Evolutionary conservation across 1,284 basidiomycete genomes (phyloP).

Genomic region (Ustilago curta): DNA sequence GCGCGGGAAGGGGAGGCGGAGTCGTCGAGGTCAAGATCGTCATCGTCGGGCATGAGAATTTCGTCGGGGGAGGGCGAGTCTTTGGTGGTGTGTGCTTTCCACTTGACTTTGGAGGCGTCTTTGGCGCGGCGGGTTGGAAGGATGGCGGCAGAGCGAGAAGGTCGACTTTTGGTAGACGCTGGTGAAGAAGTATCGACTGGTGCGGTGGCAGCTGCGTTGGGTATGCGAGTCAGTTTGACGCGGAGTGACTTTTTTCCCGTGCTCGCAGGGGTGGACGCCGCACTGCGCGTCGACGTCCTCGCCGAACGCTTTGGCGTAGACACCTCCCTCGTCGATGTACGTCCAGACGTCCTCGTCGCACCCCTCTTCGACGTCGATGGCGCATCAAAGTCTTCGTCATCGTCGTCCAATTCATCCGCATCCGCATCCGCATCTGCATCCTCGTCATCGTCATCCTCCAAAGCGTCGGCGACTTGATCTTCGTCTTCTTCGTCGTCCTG

Average conservation of each 20-base stretch:
- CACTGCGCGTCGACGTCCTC: slow-evolving; percentile 1
- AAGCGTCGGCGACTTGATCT: slow-evolving; percentile 29
- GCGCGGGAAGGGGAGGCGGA: slow-evolving; percentile 19
- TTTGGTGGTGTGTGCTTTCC: slow-evolving; percentile 37
- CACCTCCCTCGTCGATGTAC: slow-evolving; percentile 4
- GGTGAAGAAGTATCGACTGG: slow-evolving; percentile 13
- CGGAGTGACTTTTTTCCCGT: slow-evolving; percentile 35
- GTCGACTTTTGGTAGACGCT: slow-evolving; percentile 2
- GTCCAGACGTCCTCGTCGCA: slow-evolving; percentile 4
- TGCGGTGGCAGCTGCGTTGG: slow-evolving; percentile 17
- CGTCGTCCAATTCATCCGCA: slow-evolving; percentile 66
- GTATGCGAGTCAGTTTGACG: slow-evolving; percentile 46
- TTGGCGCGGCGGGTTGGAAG: slow-evolving; percentile 19
- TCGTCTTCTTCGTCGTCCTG: slow-evolving; percentile 38
- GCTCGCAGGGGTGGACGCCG: slow-evolving; percentile 14
- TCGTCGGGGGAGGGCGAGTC: slow-evolving; percentile 29
- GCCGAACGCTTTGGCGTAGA: slow-evolving; percentile 22
- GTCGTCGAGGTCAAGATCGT: slow-evolving; percentile 9
- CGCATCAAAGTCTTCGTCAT: slow-evolving; percentile 61
- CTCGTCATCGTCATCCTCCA: slow-evolving; percentile 41
- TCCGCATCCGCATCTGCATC: slow-evolving; percentile 64
- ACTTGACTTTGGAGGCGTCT: slow-evolving; percentile 40
- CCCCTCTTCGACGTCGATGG: slow-evolving; percentile 22
- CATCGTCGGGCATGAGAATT: slow-evolving; percentile 15
- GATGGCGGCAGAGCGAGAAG: slow-evolving; percentile 10